phyloP scores from a whole-genome alignment of 495 filamentous ascomycete species.

The Aspergillus biplanus region DNA sequence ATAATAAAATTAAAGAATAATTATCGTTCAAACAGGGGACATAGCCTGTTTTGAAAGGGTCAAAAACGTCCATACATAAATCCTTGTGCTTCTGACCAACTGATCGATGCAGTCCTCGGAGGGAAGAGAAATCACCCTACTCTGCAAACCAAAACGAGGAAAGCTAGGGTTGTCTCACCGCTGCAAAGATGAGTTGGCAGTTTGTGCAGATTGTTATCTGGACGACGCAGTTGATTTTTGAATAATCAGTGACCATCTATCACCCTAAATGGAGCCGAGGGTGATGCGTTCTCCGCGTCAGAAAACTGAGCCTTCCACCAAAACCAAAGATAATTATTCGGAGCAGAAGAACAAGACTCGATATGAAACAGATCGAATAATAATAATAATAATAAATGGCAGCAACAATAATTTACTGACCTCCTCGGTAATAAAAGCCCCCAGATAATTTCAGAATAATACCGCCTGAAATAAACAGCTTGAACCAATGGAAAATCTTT shows the following conservation, averaged over 20 bases:
- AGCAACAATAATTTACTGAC: not conserved
- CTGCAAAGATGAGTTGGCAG: constrained; percentile 29
- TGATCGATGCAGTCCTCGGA: not conserved
- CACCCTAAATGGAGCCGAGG: not conserved
- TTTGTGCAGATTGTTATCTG: constrained; percentile 29
- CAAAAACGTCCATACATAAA: not conserved
- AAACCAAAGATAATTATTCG: too few species aligned
- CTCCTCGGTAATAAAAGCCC: not conserved
- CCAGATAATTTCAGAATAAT: constrained; percentile 4
- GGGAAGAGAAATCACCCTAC: constrained; percentile 1
- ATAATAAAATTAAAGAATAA: not conserved
- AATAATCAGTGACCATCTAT: not conserved
- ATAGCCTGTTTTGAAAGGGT: not conserved
- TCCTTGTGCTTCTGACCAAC: not conserved
- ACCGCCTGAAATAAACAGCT: not conserved
- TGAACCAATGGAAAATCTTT: not conserved
- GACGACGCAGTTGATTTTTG: constrained; percentile 6
- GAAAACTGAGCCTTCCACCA: too few species aligned
- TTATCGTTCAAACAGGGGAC: not conserved
- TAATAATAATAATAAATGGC: not conserved
- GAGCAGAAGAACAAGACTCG: too few species aligned
- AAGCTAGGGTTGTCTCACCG: constrained; percentile 17
- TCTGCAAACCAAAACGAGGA: constrained; percentile 5
- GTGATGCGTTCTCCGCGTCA: not conserved
- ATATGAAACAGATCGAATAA: not conserved